Evolutionary conservation across 2,329 filamentous ascomycete genomes (phyloP), one percentile per base, ranked within the genome.

Genomic region (Pezicula neosporulosa): DNA sequence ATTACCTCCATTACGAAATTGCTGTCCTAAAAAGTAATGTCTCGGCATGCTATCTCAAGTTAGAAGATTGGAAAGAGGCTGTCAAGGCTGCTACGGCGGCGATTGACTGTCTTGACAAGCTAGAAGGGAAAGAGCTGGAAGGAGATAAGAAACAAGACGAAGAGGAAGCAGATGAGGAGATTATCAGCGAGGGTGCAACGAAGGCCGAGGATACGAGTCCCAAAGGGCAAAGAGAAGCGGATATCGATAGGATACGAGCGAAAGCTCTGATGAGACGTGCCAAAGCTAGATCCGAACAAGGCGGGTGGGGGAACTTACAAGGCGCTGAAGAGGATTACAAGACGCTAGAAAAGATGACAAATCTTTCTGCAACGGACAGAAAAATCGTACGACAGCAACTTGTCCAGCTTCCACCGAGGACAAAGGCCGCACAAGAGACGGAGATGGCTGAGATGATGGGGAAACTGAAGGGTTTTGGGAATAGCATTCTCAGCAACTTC

Each of bases 391-490:
- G 82, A 48, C 70, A 75, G 27, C 86, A 90, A 60, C 74, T 95
- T 53, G 70, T 76, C 13, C 72, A 75, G 19, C 70, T 97, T 37
- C 89, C 90, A 2, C 73, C 78, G 1, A 77, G 79, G 55, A 80
- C 90, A 46, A 89, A 93, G 57, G 81, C 80, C 16, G 91, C 92
- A 1, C 90, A 91, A 71, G 87, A 96, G 64, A 81, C 80, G 60
- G 94, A 99, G 71, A 90, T 94, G 81, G 86, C 81, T 3, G 93
- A 99, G 72, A 97, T 97, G 91, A 96, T 96, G 91, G 89, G 87
- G 16, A 97, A 97, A 73, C 72, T 99, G 62, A 97, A 96, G 67
- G 85, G 87, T 70, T 74, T 99, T 54, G 94, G 94, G 0, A 96
- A 99, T 66, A 90, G 91, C 1, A 83, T 99, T 15, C 68, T 99